Conservation (phyloP, 1,139 yeast genomes). For the Eremothecium coryli region DNA sequence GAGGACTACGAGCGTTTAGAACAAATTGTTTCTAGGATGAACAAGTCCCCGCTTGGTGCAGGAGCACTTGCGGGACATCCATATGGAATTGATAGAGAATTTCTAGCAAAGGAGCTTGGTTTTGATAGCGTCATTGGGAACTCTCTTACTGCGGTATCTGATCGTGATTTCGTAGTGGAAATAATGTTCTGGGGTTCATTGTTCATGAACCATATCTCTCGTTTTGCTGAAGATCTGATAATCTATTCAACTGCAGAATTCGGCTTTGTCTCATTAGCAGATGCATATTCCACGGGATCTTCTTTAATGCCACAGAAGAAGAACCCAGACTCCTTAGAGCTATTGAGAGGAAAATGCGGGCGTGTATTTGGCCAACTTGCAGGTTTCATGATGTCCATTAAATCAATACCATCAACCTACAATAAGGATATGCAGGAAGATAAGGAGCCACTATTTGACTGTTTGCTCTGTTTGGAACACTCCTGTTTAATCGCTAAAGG, state of each 20-base stretch:
- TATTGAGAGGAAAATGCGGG: conserved; percentile 93
- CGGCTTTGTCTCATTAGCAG: conserved; percentile 86
- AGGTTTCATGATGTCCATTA: conserved; percentile 92
- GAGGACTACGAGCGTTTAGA: conserved; percentile 80
- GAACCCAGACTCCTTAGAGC: conserved; percentile 92
- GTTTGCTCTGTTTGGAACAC: conserved; percentile 82
- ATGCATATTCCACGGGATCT: conserved; percentile 97
- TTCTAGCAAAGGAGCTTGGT: conserved; percentile 66
- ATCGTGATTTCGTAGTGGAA: conserved; percentile 95
- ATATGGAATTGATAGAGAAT: conserved; percentile 92
- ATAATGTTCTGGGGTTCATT: conserved; percentile 95
- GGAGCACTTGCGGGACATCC: conserved; percentile 99
- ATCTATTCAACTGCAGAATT: conserved; percentile 96
- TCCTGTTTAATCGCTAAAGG: conserved; percentile 93
- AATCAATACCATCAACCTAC: conserved; percentile 94
- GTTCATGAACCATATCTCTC: conserved; percentile 88
- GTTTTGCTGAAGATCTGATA: conserved; percentile 89
- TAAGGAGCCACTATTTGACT: conserved; percentile 93
- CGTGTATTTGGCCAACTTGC: conserved; percentile 91
- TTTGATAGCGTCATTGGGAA: conserved; percentile 85
- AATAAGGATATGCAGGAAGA: conserved; percentile 99
- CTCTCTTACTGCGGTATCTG: conserved; percentile 90
- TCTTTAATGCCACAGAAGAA: conserved; percentile 99
- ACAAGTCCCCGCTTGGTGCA: conserved; percentile 84
- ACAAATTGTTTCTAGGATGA: conserved; percentile 74